These are phyloP conservation scores for Zizania latifolia DNA, from an alignment of 176 grass and related monocot genomes.

Conservation along the genomic window DNA sequence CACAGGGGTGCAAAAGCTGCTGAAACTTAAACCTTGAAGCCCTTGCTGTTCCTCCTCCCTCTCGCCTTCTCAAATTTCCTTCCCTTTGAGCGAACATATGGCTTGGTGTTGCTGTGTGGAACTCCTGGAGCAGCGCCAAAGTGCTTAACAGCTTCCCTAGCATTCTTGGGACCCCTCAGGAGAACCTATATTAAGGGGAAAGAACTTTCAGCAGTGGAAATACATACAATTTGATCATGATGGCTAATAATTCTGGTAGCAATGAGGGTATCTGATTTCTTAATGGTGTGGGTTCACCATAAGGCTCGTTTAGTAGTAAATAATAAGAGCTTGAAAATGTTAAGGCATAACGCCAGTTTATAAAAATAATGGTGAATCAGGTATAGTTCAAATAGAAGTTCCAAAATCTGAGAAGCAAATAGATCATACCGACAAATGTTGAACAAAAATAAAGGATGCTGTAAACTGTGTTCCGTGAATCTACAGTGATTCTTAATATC, in stretches of 20 bases:
- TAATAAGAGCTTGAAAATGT: not conserved
- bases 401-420: not conserved
- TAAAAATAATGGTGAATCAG: not conserved
- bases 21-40: constrained; percentile 50
- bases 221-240: not conserved
- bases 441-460: not conserved
- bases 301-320: not conserved
- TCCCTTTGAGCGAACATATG: constrained; percentile 72
- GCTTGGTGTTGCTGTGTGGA: constrained; percentile 76
- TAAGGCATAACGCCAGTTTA: not conserved
- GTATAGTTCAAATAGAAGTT: not conserved
- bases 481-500: not conserved
- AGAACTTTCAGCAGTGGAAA: not conserved
- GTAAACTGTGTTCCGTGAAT: not conserved
- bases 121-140: constrained; percentile 71
- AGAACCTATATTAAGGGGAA: constrained; percentile 29
- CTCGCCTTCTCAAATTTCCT: constrained; percentile 81
- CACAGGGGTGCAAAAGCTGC: not conserved
- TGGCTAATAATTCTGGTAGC: not conserved
- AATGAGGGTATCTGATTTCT: not conserved
- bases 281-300: not conserved
- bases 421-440: not conserved
- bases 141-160: constrained; percentile 73
- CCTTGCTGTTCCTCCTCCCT: constrained; percentile 75
- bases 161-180: constrained; percentile 70